A percentile compares a stretch with the other conserved stretches of the same genome.
Conservation (phyloP, 2,329 filamentous ascomycete species). For the Aspergillus niger region DNA sequence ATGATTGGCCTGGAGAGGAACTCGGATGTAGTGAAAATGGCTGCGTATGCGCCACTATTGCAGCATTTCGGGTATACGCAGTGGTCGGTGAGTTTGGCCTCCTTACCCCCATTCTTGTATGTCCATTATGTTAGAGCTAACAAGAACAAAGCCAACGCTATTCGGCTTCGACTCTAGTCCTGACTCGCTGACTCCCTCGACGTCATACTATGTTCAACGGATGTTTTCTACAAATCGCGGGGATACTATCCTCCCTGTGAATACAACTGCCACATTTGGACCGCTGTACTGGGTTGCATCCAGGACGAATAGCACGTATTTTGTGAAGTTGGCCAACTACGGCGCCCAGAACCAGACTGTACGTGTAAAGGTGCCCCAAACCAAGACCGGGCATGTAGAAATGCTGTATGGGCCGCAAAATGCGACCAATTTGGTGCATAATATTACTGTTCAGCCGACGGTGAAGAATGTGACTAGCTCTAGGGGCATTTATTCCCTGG, state of each 20-base stretch:
- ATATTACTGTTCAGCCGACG: conserved; percentile 22
- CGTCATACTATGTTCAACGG: conserved; percentile 40
- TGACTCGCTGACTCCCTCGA: conserved; percentile 32
- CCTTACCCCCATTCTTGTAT: too few relatives aligned
- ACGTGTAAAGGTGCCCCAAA: conserved; percentile 28
- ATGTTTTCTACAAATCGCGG: conserved; percentile 40
- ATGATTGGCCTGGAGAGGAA: conserved; percentile 56
- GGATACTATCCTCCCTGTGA: conserved; percentile 32
- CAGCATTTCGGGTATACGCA: conserved; percentile 38
- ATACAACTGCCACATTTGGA: conserved; percentile 29
- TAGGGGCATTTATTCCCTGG: conserved; percentile 24
- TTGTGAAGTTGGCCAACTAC: conserved; percentile 38
- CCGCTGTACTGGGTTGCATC: conserved; percentile 41
- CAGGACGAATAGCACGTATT: conserved; percentile 24
- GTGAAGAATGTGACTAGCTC: conserved; percentile 13
- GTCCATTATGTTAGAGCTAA: too few relatives aligned
- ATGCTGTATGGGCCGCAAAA: conserved; percentile 27
- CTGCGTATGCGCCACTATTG: conserved; percentile 40
- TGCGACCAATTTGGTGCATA: conserved; percentile 23
- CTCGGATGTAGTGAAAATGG: conserved; percentile 40
- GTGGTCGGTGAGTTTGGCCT: conserved; percentile 33
- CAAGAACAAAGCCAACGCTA: too few relatives aligned
- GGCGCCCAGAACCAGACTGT: conserved; percentile 26
- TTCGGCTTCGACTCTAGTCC: conserved; percentile 25
- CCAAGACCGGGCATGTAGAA: conserved; percentile 24